A percentile compares a stretch with the other conserved stretches of the same genome.
These are phyloP conservation scores for Candida sakaeoensis DNA, from an alignment of 805 yeast species.

Conservation along the genomic window DNA sequence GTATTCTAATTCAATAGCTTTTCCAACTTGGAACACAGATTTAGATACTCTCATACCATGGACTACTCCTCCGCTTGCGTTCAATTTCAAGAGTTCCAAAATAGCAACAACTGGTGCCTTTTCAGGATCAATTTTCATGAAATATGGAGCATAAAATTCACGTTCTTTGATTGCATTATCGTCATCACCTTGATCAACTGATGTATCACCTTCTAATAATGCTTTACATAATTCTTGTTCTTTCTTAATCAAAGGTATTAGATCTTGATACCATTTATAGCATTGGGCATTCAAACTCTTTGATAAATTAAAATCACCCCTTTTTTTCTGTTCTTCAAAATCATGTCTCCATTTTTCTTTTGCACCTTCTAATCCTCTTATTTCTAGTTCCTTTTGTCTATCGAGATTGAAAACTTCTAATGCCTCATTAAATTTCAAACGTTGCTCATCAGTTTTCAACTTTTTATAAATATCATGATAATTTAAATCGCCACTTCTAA, in stretches of 20 bases:
- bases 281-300: constrained; percentile 67
- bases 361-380: constrained; percentile 80
- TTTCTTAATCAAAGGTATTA: constrained; percentile 65
- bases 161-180: constrained; percentile 37
- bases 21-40: constrained; percentile 78
- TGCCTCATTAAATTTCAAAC: constrained; percentile 53
- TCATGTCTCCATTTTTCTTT: constrained; percentile 85
- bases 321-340: constrained; percentile 58
- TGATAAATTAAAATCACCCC: constrained; percentile 41
- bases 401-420: constrained; percentile 68
- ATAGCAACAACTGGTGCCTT: constrained; percentile 82
- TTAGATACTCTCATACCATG: constrained; percentile 84
- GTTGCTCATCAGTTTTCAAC: constrained; percentile 43
- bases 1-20: constrained; percentile 80
- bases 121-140: constrained; percentile 68
- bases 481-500: constrained; percentile 22
- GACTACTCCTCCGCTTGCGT: constrained; percentile 68
- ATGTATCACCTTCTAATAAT: constrained; percentile 29
- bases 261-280: constrained; percentile 78
- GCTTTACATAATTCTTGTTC: constrained; percentile 59
- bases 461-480: constrained; percentile 63
- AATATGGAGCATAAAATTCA: constrained; percentile 69
- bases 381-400: constrained; percentile 75
- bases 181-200: constrained; percentile 13
- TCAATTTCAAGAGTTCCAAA: constrained; percentile 70